Conservation (phyloP, 73 alveolate genomes). For the Tetrahymena thermophila region DNA sequence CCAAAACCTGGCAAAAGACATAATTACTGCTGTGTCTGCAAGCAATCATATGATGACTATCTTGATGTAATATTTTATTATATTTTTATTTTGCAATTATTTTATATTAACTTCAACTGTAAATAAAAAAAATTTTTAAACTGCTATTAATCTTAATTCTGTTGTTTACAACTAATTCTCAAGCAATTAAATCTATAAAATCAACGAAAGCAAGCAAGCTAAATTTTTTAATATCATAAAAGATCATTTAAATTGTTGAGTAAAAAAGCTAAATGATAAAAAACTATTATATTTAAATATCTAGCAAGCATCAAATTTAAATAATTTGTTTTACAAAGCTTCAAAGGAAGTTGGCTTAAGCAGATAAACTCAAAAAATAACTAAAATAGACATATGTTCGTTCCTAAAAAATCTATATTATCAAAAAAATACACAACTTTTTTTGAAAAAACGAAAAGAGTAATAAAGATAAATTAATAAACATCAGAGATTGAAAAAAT, state of each 20-base stretch:
- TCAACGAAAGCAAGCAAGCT: neutral
- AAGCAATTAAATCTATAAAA: neutral
- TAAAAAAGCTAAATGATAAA: neutral
- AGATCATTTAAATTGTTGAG: neutral
- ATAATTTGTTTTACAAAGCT: neutral
- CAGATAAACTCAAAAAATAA: neutral
- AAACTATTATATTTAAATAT: neutral
- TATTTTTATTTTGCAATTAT: neutral
- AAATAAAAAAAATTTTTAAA: neutral
- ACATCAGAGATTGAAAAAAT: too few relatives aligned
- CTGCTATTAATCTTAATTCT: neutral
- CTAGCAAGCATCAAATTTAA: neutral
- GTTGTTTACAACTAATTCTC: neutral
- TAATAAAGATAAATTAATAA: too few relatives aligned
- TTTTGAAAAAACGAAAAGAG: too few relatives aligned
- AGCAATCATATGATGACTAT: neutral
- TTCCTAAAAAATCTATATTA: too few relatives aligned
- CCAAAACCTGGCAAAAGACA: neutral
- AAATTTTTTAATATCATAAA: neutral
- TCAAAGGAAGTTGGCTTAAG: neutral
- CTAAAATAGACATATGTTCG: too few relatives aligned
- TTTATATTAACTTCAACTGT: neutral
- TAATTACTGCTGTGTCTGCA: neutral
- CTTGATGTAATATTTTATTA: neutral
- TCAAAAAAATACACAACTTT: too few relatives aligned